Evolutionary conservation across 1,284 basidiomycete species (phyloP), one percentile per base, ranked within the genome.

Genomic region (Pseudozyma sp.): DNA sequence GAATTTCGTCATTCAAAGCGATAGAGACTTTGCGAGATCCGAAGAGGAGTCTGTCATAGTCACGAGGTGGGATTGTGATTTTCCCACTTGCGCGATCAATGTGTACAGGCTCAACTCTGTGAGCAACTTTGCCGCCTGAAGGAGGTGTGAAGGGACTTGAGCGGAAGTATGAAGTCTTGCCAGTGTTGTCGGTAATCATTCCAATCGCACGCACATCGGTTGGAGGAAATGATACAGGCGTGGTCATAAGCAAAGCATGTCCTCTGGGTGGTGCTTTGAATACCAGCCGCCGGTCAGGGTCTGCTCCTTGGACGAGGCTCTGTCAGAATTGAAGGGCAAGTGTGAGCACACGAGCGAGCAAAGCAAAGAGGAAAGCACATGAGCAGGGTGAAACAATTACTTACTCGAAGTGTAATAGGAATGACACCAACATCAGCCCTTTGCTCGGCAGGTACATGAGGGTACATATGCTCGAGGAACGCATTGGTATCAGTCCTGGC

Each of bases 351-450:
- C 6, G 25, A 31, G 25, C 25, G 25, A 31, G 25, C 25, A 31
- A 31, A 31, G 25, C 25, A 31, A 36, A 13, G 25, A 38, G 16
- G 35, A 47, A 19, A 2, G 18, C 5, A 16, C 6, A 13, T 5
- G 18, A 44, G 11, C 18, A 36, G 21, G 2, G 7, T 7, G 16
- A n/a, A 21, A 51, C 11, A 5, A 12, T 4, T 13, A 16, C 56
- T 58, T 58, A 58, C 56, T 13, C 7, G 2, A 18, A 58, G 56
- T 4, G 21, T 43, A 1, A 21, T 5, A 5, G 56, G 56, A 19
- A 58, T 19, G 6, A 38, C 38, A 9, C 56, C 56, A 34, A 58
- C n/a, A 31, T 51, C 18, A 5, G 9, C 14, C 5, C 56, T 39
- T 36, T 58, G 25, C 3, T 16, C 11, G 12, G 8, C 8, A 16